These are phyloP conservation scores for Podila clonocystis DNA, from an alignment of 192 early-diverging fungal genomes.

Conservation along the genomic window DNA sequence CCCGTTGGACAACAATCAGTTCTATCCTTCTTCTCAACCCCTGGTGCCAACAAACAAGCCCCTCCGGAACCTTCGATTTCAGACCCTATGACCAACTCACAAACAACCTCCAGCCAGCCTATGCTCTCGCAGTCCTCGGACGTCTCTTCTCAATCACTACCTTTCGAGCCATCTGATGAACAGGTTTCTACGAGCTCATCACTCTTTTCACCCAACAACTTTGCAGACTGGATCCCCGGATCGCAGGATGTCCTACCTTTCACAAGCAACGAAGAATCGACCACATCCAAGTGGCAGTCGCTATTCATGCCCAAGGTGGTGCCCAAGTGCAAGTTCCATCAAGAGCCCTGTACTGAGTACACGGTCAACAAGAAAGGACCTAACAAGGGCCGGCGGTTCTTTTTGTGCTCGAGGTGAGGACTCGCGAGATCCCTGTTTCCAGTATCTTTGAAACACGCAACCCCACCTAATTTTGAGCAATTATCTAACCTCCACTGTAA, in stretches of 20 bases:
- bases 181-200: not conserved
- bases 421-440: too few relatives aligned
- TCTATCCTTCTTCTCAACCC: slow-evolving; percentile 27
- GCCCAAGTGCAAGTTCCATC: slow-evolving; percentile 72
- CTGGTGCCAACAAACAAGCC: not conserved
- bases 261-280: slow-evolving; percentile 28
- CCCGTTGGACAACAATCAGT: slow-evolving; percentile 16
- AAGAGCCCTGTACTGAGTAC: slow-evolving; percentile 68
- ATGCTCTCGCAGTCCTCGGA: not conserved
- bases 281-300: slow-evolving; percentile 64
- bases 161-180: too few relatives aligned
- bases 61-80: too few relatives aligned
- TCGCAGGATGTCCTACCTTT: slow-evolving; percentile 31
- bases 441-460: too few relatives aligned
- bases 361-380: slow-evolving; percentile 76
- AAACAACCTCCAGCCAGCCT: not conserved
- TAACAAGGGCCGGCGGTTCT: slow-evolving; percentile 77
- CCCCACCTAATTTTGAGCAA: too few relatives aligned
- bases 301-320: slow-evolving; percentile 57
- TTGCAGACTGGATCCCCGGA: slow-evolving; percentile 45
- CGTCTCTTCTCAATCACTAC: not conserved
- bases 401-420: slow-evolving; percentile 67
- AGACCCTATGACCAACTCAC: not conserved
- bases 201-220: slow-evolving; percentile 33
- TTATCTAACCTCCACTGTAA: not conserved